These are phyloP conservation scores for Aspergillus sp. DNA, from an alignment of 2,329 filamentous ascomycete genomes.

Conservation along the genomic window DNA sequence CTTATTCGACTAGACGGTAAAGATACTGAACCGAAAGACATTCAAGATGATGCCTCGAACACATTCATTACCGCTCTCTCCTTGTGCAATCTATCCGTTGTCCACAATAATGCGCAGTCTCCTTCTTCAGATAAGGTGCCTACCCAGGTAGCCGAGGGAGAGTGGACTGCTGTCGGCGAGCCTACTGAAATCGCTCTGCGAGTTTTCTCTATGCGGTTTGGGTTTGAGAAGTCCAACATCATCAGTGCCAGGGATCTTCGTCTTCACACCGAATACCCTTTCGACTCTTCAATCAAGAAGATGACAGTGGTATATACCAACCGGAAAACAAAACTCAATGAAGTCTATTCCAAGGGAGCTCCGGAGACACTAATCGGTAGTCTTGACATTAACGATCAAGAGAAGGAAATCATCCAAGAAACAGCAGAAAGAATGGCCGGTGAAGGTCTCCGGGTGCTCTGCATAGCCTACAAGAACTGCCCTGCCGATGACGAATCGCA, in stretches of 20 bases:
- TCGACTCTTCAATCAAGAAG: constrained; percentile 72
- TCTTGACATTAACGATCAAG: constrained; percentile 18
- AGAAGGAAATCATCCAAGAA: constrained; percentile 25
- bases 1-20: constrained; percentile 40
- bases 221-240: constrained; percentile 47
- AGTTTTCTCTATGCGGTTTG: constrained; percentile 63
- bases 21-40: constrained; percentile 27
- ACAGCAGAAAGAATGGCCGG: constrained; percentile 57
- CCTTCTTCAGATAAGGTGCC: constrained; percentile 5
- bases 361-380: constrained; percentile 42
- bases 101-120: constrained; percentile 41
- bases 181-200: constrained; percentile 68
- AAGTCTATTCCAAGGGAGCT: constrained; percentile 45
- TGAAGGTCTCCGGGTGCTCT: constrained; percentile 61
- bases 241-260: constrained; percentile 29
- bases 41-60: constrained; percentile 41
- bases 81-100: constrained; percentile 55
- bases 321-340: constrained; percentile 28
- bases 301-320: constrained; percentile 39
- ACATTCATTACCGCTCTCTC: constrained; percentile 55
- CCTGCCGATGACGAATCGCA: constrained; percentile 30
- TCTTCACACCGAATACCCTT: constrained; percentile 60
- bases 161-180: constrained; percentile 61
- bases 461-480: constrained; percentile 49
- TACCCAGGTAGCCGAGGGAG: constrained; percentile 25